phyloP scores from a whole-genome alignment of 225 moss, liverwort and hornwort species.

The Thuidium tamariscinum region DNA sequence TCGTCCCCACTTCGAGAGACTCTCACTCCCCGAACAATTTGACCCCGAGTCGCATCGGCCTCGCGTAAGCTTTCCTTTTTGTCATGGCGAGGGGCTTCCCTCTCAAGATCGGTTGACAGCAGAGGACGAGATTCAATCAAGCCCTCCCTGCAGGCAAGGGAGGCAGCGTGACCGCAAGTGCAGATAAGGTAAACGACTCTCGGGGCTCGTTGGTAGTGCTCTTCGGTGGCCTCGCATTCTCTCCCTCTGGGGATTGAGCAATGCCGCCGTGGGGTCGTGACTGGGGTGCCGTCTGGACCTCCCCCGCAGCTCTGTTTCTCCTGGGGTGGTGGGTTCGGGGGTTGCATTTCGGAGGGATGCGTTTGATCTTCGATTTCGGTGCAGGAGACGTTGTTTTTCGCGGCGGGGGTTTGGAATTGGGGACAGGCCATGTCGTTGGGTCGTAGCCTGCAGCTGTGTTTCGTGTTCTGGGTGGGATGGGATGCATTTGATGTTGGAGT shows the following conservation, averaged over 20 bases:
- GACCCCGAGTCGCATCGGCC: neutral
- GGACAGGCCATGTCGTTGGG: neutral
- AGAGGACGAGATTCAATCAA: neutral
- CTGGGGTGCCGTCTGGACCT: neutral
- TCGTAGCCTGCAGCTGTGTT: neutral
- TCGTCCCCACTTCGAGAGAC: neutral
- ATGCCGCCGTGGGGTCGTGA: neutral
- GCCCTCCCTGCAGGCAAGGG: neutral
- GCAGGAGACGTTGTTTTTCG: neutral
- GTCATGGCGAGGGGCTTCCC: neutral
- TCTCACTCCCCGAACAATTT: neutral
- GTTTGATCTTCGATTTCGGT: neutral
- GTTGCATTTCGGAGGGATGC: neutral
- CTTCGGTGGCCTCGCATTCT: neutral
- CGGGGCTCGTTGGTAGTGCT: neutral
- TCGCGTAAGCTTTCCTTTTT: neutral
- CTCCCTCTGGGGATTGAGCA: neutral
- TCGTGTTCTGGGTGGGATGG: neutral
- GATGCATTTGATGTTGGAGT: neutral
- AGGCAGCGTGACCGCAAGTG: neutral
- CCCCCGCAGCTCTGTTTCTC: neutral
- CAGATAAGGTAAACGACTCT: neutral
- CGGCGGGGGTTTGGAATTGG: neutral
- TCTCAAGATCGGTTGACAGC: conserved; percentile 1
- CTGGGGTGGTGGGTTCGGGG: neutral